phyloP scores from a whole-genome alignment of 116 monocot genomes.

The Cymodocea nodosa region DNA sequence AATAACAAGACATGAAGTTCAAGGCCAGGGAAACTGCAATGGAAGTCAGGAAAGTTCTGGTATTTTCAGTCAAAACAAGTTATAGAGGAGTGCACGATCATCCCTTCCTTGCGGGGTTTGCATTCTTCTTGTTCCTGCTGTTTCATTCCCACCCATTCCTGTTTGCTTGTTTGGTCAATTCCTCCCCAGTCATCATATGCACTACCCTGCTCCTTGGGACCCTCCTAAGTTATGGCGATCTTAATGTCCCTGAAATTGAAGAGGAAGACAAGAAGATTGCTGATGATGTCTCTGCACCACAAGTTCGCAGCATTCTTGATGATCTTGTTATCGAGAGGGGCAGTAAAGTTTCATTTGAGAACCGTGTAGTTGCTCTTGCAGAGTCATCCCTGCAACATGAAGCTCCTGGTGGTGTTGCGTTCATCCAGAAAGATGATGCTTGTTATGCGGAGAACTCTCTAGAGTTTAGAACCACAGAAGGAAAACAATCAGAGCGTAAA shows the following conservation, averaged over 20 bases:
- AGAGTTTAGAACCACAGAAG: neutral
- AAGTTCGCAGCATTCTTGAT: slow-evolving; percentile 6
- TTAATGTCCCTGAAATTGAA: slow-evolving; percentile 32
- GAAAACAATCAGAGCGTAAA: neutral
- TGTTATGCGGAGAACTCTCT: neutral
- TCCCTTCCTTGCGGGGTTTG: slow-evolving; percentile 23
- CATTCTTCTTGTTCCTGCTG: slow-evolving; percentile 26
- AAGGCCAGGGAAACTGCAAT: neutral
- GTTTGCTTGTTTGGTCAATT: slow-evolving; percentile 39
- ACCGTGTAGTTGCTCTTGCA: slow-evolving; percentile 5
- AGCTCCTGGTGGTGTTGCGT: neutral
- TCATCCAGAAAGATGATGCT: neutral
- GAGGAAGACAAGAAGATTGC: slow-evolving; percentile 14
- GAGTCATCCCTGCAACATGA: slow-evolving; percentile 1
- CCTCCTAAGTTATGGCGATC: slow-evolving; percentile 52
- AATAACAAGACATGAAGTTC: slow-evolving; percentile 3
- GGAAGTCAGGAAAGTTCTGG: slow-evolving; percentile 4
- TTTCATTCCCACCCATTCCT: slow-evolving; percentile 32
- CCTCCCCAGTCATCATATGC: slow-evolving; percentile 62
- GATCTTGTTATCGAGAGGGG: slow-evolving; percentile 20
- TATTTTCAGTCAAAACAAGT: slow-evolving; percentile 12
- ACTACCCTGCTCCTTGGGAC: slow-evolving; percentile 52
- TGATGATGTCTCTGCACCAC: slow-evolving; percentile 24
- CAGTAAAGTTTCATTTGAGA: slow-evolving; percentile 15
- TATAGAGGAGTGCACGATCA: slow-evolving; percentile 27